Evolutionary conservation across 805 yeast species (phyloP).

Genomic region (Wickerhamiella azymoides): DNA sequence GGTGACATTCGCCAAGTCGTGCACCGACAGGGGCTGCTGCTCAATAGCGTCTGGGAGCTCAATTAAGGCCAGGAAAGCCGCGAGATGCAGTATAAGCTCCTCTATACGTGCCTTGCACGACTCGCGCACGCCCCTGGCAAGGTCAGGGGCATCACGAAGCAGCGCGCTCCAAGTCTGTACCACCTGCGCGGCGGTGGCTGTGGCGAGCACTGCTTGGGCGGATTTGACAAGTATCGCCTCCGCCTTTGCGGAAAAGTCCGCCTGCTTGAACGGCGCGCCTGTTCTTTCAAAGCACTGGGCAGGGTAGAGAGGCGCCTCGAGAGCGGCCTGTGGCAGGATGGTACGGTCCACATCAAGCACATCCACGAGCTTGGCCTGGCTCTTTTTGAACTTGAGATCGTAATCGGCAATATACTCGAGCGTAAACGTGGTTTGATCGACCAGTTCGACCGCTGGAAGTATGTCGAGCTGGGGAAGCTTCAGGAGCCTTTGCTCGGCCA

Average conservation of each 20-base stretch:
- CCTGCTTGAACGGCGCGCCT: background rate
- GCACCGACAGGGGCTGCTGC: background rate
- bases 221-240: background rate
- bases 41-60: background rate
- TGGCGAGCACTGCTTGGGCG: background rate
- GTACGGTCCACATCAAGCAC: background rate
- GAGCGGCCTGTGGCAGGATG: background rate
- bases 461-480: background rate
- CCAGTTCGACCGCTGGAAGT: background rate
- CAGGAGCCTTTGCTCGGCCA: background rate
- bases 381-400: background rate
- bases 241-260: background rate
- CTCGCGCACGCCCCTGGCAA: background rate
- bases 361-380: background rate
- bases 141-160: background rate
- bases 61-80: background rate
- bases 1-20: background rate
- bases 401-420: constrained; percentile 4
- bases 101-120: background rate
- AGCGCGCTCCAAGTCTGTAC: background rate
- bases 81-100: background rate
- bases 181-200: background rate
- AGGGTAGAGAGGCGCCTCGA: constrained; percentile 1
- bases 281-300: background rate
- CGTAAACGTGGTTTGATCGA: constrained; percentile 1